Conservation (phyloP, 108 stramenopile species). For the Phaeodactylum tricornutum region DNA sequence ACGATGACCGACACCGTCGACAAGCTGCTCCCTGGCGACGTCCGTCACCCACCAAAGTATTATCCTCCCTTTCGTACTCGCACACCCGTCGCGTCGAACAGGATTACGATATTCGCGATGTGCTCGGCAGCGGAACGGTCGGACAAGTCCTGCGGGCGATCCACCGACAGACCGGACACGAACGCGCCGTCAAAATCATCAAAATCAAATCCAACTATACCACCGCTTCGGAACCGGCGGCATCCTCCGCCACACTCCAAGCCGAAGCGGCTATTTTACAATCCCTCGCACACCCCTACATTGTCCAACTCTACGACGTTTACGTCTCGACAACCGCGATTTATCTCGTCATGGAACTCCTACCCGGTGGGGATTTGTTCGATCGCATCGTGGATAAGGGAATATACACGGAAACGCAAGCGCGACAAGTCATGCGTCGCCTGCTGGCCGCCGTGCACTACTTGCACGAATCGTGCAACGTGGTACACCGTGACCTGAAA, state of each 20-base stretch:
- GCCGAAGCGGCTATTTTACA: slow-evolving; percentile 82
- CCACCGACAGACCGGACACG: slow-evolving; percentile 69
- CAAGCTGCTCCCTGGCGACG: no score
- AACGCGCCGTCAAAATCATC: slow-evolving; percentile 89
- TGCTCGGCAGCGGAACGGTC: slow-evolving; percentile 83
- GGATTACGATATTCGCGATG: slow-evolving; percentile 83
- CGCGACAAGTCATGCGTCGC: slow-evolving; percentile 58
- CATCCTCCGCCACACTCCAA: slow-evolving; percentile 29
- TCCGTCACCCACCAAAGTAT: no score
- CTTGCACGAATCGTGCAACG: slow-evolving; percentile 56
- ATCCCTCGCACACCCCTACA: slow-evolving; percentile 82
- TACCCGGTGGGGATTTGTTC: slow-evolving; percentile 88
- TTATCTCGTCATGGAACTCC: slow-evolving; percentile 83
- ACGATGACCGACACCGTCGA: no score
- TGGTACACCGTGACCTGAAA: slow-evolving; percentile 87
- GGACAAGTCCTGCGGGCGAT: slow-evolving; percentile 86
- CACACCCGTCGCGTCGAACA: slow-evolving; percentile 43
- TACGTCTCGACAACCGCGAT: slow-evolving; percentile 52
- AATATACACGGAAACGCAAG: slow-evolving; percentile 71
- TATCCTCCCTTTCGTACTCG: background rate
- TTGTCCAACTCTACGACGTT: slow-evolving; percentile 82
- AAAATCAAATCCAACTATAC: slow-evolving; percentile 10
- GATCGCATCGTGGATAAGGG: slow-evolving; percentile 80
- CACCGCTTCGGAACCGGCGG: slow-evolving; percentile 21
- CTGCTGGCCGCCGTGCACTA: slow-evolving; percentile 69